These are phyloP conservation scores for Mortierella antarctica DNA, from an alignment of 192 early-diverging fungal genomes.

Conservation along the genomic window DNA sequence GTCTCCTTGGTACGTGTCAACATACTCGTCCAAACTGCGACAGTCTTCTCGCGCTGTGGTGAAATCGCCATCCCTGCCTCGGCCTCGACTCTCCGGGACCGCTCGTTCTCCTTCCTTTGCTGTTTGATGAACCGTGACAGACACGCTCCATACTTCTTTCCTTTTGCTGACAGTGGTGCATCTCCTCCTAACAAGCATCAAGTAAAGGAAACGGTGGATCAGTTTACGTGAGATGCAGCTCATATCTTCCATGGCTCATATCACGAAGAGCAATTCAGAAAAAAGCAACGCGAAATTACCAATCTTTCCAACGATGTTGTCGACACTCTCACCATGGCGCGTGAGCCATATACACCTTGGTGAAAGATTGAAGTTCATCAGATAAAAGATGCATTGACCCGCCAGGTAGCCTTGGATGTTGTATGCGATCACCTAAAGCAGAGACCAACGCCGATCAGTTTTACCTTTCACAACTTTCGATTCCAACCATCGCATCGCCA, in stretches of 20 bases:
- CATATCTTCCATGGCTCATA: too few species aligned
- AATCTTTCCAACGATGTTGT: conserved; percentile 86
- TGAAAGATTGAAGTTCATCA: conserved; percentile 95
- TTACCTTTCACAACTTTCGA: too few species aligned
- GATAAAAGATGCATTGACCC: conserved; percentile 95
- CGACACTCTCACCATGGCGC: conserved; percentile 92
- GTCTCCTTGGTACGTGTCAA: conserved; percentile 87
- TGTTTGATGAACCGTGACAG: conserved; percentile 80
- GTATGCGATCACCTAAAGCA: conserved; percentile 79
- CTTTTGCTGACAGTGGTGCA: conserved; percentile 78
- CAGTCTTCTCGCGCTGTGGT: conserved; percentile 44
- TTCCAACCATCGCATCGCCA: too few species aligned
- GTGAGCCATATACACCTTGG: conserved; percentile 83
- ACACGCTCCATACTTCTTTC: conserved; percentile 78
- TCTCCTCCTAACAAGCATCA: conserved; percentile 63
- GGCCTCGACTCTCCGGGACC: conserved; percentile 15
- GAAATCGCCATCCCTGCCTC: conserved; percentile 18
- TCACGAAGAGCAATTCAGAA: not conserved
- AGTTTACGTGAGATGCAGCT: not conserved
- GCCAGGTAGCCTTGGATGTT: conserved; percentile 94
- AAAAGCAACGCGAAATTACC: conserved; percentile 56
- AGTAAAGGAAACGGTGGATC: not conserved
- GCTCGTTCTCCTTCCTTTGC: conserved; percentile 60
- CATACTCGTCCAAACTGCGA: conserved; percentile 88
- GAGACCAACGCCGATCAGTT: too few species aligned